These are phyloP conservation scores for Lentinula raphanica DNA, from an alignment of 768 basidiomycete species.

Conservation along the genomic window DNA sequence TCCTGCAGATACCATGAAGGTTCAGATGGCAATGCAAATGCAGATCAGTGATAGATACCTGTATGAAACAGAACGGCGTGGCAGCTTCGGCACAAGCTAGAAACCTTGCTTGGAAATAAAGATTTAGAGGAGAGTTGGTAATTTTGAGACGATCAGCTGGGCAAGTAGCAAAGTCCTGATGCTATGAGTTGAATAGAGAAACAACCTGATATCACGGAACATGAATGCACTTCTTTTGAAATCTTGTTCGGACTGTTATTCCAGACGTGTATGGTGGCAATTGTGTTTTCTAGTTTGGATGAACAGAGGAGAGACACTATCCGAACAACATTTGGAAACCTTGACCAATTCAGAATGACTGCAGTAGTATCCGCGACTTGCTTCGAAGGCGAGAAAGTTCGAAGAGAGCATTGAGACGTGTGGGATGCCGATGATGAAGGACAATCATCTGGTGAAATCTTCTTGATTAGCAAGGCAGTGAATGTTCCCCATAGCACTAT, in stretches of 20 bases:
- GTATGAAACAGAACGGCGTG: slow-evolving; percentile 58
- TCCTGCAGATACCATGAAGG: slow-evolving; percentile 35
- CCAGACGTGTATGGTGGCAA: slow-evolving; percentile 43
- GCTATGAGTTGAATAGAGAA: background rate
- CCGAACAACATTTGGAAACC: slow-evolving; percentile 39
- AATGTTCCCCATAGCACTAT: background rate
- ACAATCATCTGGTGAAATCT: background rate
- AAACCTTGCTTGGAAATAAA: slow-evolving; percentile 43
- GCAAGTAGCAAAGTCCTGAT: slow-evolving; percentile 30
- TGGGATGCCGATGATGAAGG: background rate
- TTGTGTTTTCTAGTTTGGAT: slow-evolving; percentile 31
- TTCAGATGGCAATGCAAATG: slow-evolving; percentile 4
- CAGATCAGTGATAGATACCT: slow-evolving; percentile 31
- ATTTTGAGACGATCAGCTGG: slow-evolving; percentile 32
- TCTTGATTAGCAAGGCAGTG: background rate
- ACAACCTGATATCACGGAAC: background rate
- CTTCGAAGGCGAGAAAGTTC: background rate
- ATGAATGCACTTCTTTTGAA: slow-evolving; percentile 26
- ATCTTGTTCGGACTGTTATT: slow-evolving; percentile 36
- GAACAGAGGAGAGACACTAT: slow-evolving; percentile 37
- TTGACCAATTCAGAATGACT: slow-evolving; percentile 50
- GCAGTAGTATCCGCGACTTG: slow-evolving; percentile 30
- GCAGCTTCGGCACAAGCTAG: slow-evolving; percentile 37
- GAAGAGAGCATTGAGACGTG: background rate
- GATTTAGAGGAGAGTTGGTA: slow-evolving; percentile 38